Evolutionary conservation across 805 yeast genomes (phyloP).

Genomic region (Metschnikowia reukaufii): DNA sequence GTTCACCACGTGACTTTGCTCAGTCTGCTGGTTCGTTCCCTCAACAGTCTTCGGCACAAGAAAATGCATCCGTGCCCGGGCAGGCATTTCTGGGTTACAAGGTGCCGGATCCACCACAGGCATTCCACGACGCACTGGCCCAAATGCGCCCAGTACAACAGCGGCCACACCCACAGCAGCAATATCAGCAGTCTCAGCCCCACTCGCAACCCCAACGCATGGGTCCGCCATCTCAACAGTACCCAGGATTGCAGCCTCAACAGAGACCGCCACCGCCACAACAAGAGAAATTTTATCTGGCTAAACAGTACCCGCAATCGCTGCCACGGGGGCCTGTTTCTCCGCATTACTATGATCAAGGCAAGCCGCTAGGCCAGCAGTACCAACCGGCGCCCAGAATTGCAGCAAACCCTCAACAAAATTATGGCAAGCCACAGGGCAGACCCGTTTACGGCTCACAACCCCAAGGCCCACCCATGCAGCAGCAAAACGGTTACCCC

Average conservation of each 20-base stretch:
- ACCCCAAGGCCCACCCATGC: constrained; percentile 5
- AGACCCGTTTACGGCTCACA: neutral
- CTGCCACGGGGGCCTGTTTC: neutral
- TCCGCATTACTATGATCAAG: neutral
- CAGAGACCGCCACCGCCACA: constrained; percentile 11
- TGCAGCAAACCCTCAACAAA: neutral
- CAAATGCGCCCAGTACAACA: constrained; percentile 4
- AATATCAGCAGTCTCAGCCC: neutral
- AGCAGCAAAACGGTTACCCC: constrained; percentile 2
- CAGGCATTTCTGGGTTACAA: neutral
- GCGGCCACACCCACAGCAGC: neutral
- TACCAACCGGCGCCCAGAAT: neutral
- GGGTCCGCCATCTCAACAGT: neutral
- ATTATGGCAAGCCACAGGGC: neutral
- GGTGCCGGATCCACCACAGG: neutral
- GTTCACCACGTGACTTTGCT: constrained; percentile 4
- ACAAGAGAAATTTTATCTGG: constrained; percentile 14
- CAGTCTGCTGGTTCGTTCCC: constrained; percentile 2
- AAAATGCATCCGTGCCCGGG: neutral
- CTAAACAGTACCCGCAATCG: constrained; percentile 8
- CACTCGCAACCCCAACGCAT: constrained; percentile 5
- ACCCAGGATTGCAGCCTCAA: constrained; percentile 6
- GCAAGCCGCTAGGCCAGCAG: neutral
- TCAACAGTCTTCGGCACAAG: neutral
- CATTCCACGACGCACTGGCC: neutral